Evolutionary conservation across 495 filamentous ascomycete species (phyloP).

Genomic region (Xylaria cubensis): DNA sequence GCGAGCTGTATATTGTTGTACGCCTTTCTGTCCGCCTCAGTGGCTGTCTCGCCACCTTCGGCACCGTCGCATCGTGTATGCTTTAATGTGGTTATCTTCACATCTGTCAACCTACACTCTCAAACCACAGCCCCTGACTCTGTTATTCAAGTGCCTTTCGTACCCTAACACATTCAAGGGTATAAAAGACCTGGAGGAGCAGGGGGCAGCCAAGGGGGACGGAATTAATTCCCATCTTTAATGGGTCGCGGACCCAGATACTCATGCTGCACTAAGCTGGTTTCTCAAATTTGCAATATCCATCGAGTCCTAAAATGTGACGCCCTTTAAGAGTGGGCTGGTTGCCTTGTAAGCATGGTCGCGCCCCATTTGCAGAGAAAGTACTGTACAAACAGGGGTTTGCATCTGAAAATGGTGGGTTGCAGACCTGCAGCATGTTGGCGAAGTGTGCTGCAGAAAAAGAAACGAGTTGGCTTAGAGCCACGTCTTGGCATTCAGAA

Average conservation of each 20-base stretch:
- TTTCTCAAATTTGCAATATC: slow-evolving; percentile 19
- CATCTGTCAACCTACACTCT: background rate
- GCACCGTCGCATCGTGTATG: background rate
- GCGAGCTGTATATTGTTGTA: background rate
- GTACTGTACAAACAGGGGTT: slow-evolving; percentile 25
- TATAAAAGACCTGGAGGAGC: background rate
- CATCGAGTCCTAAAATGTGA: slow-evolving; percentile 10
- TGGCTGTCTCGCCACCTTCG: background rate
- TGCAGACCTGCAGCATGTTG: slow-evolving; percentile 13
- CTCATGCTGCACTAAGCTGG: slow-evolving; percentile 15
- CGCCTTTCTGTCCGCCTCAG: slow-evolving; percentile 22
- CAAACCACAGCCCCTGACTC: background rate
- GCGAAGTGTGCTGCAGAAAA: slow-evolving; percentile 5
- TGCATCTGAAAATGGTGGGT: slow-evolving; percentile 17
- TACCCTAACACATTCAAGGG: background rate
- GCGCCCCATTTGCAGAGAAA: slow-evolving; percentile 10
- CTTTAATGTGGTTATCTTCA: background rate
- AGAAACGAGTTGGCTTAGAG: slow-evolving; percentile 2
- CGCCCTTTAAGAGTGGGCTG: slow-evolving; percentile 17
- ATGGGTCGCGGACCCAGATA: slow-evolving; percentile 13
- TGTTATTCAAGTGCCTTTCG: background rate
- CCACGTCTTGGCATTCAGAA: slow-evolving; percentile 2
- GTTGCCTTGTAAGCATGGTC: slow-evolving; percentile 12
- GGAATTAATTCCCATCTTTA: slow-evolving; percentile 5
- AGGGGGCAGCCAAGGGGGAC: background rate